A percentile compares a stretch with the other conserved stretches of the same genome.
phyloP scores from a whole-genome alignment of 1,284 basidiomycete species.

The Cryptococcus maquisensis region DNA sequence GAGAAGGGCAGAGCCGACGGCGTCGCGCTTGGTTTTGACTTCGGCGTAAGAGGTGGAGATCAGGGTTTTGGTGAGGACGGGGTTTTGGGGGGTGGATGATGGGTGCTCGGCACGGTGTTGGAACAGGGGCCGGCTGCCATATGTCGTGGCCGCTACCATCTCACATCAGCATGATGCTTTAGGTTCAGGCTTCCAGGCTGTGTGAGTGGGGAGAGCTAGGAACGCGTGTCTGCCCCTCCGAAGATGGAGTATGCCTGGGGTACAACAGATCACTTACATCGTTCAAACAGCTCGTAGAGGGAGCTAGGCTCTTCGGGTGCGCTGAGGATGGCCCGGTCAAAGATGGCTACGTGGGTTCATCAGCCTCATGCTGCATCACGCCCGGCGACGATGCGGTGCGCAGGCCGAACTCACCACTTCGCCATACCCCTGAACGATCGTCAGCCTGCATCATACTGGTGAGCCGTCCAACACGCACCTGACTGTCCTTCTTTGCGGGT shows the following conservation, averaged over 20 bases:
- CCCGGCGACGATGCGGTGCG: background rate
- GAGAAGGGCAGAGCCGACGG: constrained; percentile 41
- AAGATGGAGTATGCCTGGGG: background rate
- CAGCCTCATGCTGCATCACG: background rate
- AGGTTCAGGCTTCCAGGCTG: background rate
- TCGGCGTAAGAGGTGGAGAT: constrained; percentile 35
- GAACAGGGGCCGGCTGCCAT: constrained; percentile 36
- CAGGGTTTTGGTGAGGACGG: constrained; percentile 30
- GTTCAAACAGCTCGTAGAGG: constrained; percentile 44
- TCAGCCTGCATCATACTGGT: background rate
- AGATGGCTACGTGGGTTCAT: constrained; percentile 15
- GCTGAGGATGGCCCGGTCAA: constrained; percentile 20
- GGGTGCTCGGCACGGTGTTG: constrained; percentile 28
- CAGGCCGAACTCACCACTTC: constrained; percentile 9
- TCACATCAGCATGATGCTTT: background rate
- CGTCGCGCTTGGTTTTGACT: constrained; percentile 34
- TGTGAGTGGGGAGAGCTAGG: background rate
- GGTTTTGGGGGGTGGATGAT: constrained; percentile 11
- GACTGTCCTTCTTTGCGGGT: constrained; percentile 27
- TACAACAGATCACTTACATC: constrained; percentile 27
- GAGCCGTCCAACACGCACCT: constrained; percentile 17
- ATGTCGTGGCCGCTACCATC: constrained; percentile 31
- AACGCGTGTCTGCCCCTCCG: background rate
- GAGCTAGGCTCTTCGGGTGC: constrained; percentile 29
- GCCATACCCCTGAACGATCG: constrained; percentile 14